A percentile compares a stretch with the other conserved stretches of the same genome.
Evolutionary conservation across 257 asterid genomes (phyloP).

Genomic region (Verbascum thapsus): DNA sequence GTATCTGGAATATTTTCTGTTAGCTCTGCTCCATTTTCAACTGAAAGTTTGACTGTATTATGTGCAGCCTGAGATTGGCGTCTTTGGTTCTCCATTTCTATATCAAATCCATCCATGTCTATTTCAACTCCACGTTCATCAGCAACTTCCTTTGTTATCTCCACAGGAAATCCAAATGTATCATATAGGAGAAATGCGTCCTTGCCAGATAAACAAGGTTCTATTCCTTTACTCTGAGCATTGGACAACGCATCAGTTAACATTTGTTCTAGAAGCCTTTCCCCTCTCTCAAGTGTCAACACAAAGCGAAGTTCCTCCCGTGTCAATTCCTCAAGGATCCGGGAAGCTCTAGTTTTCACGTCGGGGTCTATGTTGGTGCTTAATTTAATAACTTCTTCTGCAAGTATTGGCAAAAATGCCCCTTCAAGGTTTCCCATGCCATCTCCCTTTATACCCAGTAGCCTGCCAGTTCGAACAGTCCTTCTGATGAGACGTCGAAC

Average conservation of each 20-base stretch:
- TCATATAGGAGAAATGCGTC: conserved; percentile 88
- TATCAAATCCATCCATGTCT: conserved; percentile 71
- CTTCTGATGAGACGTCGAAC: conserved; percentile 93
- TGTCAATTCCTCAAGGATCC: conserved; percentile 71
- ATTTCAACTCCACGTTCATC: conserved; percentile 73
- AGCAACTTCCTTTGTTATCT: conserved; percentile 91
- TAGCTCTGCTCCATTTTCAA: conserved; percentile 72
- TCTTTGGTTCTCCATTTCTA: conserved; percentile 88
- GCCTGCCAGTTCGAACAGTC: conserved; percentile 83
- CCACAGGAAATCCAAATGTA: conserved; percentile 90
- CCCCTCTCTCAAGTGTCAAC: conserved; percentile 88
- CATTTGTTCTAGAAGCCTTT: conserved; percentile 81
- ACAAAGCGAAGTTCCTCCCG: conserved; percentile 93
- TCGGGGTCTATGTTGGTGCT: conserved; percentile 76
- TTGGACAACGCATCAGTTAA: conserved; percentile 55
- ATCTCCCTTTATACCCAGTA: conserved; percentile 84
- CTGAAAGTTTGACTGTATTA: conserved; percentile 74
- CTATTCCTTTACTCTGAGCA: conserved; percentile 45
- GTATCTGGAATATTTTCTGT: conserved; percentile 70
- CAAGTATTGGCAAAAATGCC: conserved; percentile 79
- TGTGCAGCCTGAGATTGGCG: conserved; percentile 98
- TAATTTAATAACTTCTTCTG: conserved; percentile 67
- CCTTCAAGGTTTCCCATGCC: conserved; percentile 68
- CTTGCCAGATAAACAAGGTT: conserved; percentile 74
- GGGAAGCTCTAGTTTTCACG: conserved; percentile 57